Conservation (phyloP, 148 eudicot genomes). For the Heliamphora exappendiculata region DNA sequence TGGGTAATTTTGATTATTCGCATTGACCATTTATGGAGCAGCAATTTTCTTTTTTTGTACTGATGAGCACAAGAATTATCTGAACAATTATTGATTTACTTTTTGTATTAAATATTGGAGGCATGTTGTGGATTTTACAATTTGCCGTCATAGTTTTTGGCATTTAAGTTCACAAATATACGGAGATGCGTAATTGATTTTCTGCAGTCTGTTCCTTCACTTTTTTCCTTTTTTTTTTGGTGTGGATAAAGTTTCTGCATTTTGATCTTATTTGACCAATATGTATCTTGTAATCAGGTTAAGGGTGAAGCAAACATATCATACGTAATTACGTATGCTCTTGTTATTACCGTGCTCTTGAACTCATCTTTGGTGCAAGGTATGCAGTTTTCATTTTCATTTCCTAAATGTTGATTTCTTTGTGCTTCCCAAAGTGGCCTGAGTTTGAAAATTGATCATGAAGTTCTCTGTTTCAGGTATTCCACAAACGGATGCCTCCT, state of each 20-base stretch:
- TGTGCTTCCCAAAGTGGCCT: background rate
- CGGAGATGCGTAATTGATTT: background rate
- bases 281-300: constrained; percentile 21
- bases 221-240: background rate
- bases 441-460: background rate
- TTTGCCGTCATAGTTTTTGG: no score
- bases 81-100: no score
- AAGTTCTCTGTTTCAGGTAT: constrained; percentile 37
- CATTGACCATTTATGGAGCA: no score
- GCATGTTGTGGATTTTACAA: no score
- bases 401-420: background rate
- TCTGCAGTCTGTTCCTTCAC: background rate
- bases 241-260: background rate
- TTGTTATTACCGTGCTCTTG: constrained; percentile 49
- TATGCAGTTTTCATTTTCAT: constrained; percentile 1
- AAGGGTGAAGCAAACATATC: constrained; percentile 58
- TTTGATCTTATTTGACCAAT: background rate
- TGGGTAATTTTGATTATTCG: no score
- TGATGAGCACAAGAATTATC: no score
- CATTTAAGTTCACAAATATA: no score
- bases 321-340: constrained; percentile 46
- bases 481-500: constrained; percentile 83
- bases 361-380: constrained; percentile 51
- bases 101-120: no score
- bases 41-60: no score